Percentiles rank a stretch among this genome's conserved stretches.
These are phyloP conservation scores for Juglanconis sp. DNA, from an alignment of 2,329 filamentous ascomycete genomes.

Conservation along the genomic window DNA sequence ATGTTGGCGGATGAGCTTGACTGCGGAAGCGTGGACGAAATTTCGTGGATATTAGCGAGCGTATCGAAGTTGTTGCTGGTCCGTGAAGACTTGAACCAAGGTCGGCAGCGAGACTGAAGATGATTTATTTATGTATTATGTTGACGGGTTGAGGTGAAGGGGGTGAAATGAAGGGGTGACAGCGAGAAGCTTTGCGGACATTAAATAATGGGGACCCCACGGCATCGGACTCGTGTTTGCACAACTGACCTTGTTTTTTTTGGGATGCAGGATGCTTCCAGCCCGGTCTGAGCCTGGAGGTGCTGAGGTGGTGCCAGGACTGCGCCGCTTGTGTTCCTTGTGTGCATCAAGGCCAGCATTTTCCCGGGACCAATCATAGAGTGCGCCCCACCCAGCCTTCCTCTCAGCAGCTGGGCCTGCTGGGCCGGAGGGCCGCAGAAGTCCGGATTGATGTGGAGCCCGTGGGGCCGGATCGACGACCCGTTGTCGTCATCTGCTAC, in stretches of 20 bases:
- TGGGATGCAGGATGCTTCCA: not conserved
- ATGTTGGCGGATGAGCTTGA: not conserved
- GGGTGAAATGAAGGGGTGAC: not conserved
- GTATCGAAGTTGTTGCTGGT: not conserved
- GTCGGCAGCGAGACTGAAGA: not conserved
- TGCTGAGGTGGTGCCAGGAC: not conserved
- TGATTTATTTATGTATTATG: not conserved
- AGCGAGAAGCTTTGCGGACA: not conserved
- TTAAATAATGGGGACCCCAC: slow-evolving; percentile 1
- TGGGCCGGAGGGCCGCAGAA: not conserved
- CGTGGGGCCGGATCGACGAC: not conserved
- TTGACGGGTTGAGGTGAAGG: not conserved
- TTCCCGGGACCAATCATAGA: not conserved
- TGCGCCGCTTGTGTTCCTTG: not conserved
- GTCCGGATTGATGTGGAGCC: not conserved
- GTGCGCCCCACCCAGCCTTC: not conserved
- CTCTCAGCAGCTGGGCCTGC: not conserved
- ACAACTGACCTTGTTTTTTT: not conserved
- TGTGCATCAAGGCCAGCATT: not conserved
- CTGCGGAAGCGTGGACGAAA: too few species aligned
- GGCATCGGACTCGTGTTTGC: not conserved
- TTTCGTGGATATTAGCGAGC: not conserved
- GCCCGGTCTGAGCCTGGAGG: not conserved
- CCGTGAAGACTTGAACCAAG: not conserved
- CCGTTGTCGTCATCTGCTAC: not conserved